Conservation (phyloP, 2,329 filamentous ascomycete species). For the Stagonosporopsis tanaceti region DNA sequence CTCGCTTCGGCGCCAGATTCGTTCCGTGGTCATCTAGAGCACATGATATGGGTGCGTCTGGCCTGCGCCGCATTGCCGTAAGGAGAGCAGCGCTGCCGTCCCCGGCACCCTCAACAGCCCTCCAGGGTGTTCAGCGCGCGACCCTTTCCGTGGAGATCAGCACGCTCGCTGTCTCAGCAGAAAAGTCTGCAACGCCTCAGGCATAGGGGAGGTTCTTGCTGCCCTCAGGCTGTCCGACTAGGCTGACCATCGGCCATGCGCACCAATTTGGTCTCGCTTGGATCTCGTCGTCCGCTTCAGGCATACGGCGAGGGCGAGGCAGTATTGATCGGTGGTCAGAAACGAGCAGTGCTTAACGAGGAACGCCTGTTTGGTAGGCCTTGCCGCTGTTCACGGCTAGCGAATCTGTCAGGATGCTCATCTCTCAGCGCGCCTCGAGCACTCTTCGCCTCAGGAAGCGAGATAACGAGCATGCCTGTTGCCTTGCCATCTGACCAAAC, state of each 20-base stretch:
- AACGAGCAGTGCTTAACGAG: constrained; percentile 10
- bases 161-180: constrained; percentile 21
- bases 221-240: constrained; percentile 30
- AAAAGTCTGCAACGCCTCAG: constrained; percentile 24
- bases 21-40: constrained; percentile 21
- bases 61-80: constrained; percentile 20
- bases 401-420: constrained; percentile 17
- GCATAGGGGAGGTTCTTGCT: constrained; percentile 16
- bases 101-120: constrained; percentile 9
- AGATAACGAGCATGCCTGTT: constrained; percentile 38
- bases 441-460: constrained; percentile 23
- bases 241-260: constrained; percentile 30
- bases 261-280: constrained; percentile 35
- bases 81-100: constrained; percentile 32
- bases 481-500: constrained; percentile 25
- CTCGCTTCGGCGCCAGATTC: constrained; percentile 20
- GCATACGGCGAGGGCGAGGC: constrained; percentile 31
- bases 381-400: constrained; percentile 28
- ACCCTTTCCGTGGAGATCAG: constrained; percentile 21
- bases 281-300: constrained; percentile 24
- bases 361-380: constrained; percentile 38
- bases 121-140: not conserved
- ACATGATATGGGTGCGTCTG: constrained; percentile 22
- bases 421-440: constrained; percentile 19
- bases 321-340: constrained; percentile 35